These are phyloP conservation scores for Ophiostoma sp. DNA, from an alignment of 2,329 filamentous ascomycete species.

Conservation along the genomic window DNA sequence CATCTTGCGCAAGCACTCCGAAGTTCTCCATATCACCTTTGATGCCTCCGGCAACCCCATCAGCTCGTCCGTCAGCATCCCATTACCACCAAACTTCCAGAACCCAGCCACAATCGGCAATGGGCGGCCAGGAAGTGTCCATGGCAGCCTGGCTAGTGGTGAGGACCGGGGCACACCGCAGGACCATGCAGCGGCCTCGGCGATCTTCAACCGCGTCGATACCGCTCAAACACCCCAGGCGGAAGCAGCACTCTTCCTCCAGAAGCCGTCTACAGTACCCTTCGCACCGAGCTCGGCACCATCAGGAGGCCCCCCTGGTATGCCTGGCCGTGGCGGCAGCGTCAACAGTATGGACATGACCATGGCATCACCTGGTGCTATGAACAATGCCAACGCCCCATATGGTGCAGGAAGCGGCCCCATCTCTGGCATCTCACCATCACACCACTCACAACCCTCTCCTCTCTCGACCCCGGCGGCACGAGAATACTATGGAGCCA, in stretches of 20 bases:
- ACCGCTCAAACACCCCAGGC: constrained; percentile 54
- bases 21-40: constrained; percentile 63
- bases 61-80: constrained; percentile 24
- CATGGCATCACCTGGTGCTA: constrained; percentile 45
- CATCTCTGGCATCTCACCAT: constrained; percentile 44
- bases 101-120: not conserved
- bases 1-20: constrained; percentile 64
- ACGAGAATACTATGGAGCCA: constrained; percentile 52
- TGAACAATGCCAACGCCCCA: not conserved
- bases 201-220: constrained; percentile 52
- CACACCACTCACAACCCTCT: constrained; percentile 35
- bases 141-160: constrained; percentile 51
- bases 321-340: constrained; percentile 37
- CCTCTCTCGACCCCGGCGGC: constrained; percentile 45
- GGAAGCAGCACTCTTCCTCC: constrained; percentile 61
- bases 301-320: not conserved
- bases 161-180: constrained; percentile 57
- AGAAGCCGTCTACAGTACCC: constrained; percentile 52
- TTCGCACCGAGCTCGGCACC: constrained; percentile 12
- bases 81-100: not conserved
- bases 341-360: constrained; percentile 54
- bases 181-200: constrained; percentile 41
- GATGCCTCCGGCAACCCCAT: constrained; percentile 40
- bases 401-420: constrained; percentile 26
- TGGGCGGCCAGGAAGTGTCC: constrained; percentile 44